A percentile compares a stretch with the other conserved stretches of the same genome.
These are phyloP conservation scores for Hypoxylon sp. DNA, from an alignment of 2,329 filamentous ascomycete species.

Conservation along the genomic window DNA sequence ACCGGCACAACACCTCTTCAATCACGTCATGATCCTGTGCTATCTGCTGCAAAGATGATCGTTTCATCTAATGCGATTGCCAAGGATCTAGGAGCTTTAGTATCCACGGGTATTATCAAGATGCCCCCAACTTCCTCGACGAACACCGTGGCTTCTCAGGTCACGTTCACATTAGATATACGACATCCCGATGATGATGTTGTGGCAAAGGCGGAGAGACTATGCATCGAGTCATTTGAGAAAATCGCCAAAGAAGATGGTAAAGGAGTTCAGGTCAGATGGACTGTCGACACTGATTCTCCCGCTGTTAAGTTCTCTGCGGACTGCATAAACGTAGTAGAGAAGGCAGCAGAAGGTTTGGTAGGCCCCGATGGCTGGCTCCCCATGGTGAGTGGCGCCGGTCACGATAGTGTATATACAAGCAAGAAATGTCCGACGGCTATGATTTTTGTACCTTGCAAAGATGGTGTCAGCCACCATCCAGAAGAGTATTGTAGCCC, in stretches of 20 bases:
- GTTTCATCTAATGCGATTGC: constrained; percentile 32
- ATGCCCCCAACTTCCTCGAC: constrained; percentile 24
- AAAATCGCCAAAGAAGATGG: constrained; percentile 35
- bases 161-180: constrained; percentile 25
- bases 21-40: constrained; percentile 48
- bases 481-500: constrained; percentile 45
- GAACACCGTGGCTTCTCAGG: constrained; percentile 31
- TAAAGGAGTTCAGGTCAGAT: constrained; percentile 8
- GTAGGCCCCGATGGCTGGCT: constrained; percentile 45
- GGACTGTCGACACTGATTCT: constrained; percentile 20
- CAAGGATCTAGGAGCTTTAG: constrained; percentile 30
- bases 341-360: constrained; percentile 17
- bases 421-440: constrained; percentile 49
- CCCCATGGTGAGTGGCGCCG: constrained; percentile 40
- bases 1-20: constrained; percentile 54
- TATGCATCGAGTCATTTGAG: constrained; percentile 31
- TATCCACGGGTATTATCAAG: constrained; percentile 34
- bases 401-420: constrained; percentile 53
- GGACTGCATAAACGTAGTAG: constrained; percentile 46
- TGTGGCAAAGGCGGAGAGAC: constrained; percentile 34
- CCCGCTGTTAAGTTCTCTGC: constrained; percentile 46
- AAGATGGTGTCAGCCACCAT: constrained; percentile 49
- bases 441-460: constrained; percentile 53
- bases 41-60: constrained; percentile 46
- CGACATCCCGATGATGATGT: constrained; percentile 25